phyloP scores from a whole-genome alignment of 2,329 filamentous ascomycete genomes.

The Ceratocystis harringtonii region DNA sequence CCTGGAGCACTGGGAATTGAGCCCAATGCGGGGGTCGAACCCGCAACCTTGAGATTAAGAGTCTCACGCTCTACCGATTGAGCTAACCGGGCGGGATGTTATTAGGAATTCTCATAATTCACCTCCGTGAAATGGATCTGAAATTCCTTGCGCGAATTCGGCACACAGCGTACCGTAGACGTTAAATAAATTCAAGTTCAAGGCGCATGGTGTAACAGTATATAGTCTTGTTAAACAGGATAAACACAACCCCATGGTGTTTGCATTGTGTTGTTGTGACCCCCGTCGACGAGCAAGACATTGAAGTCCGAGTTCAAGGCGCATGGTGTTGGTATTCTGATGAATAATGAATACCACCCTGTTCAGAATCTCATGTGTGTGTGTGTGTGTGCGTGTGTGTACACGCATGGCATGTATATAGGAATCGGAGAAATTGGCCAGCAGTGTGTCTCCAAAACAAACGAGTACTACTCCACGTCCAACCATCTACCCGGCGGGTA shows the following conservation, averaged over 20 bases:
- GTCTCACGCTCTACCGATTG: slow-evolving; percentile 62
- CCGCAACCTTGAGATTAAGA: slow-evolving; percentile 39
- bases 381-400: too few species aligned
- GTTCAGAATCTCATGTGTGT: neutral
- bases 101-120: neutral
- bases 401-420: neutral
- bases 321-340: neutral
- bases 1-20: slow-evolving; percentile 19
- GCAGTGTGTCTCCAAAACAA: neutral
- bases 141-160: neutral
- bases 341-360: neutral
- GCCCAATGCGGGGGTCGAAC: slow-evolving; percentile 27
- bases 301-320: too few species aligned
- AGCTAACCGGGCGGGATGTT: slow-evolving; percentile 39
- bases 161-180: too few species aligned
- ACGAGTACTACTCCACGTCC: neutral
- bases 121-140: neutral
- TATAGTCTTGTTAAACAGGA: too few species aligned
- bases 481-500: neutral
- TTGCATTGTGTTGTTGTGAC: too few species aligned
- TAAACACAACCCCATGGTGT: too few species aligned
- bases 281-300: too few species aligned
- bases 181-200: too few species aligned
- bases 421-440: neutral
- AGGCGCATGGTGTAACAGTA: too few species aligned